A percentile compares a stretch with the other conserved stretches of the same genome.
Conservation (phyloP, 257 asterid genomes). For the Nicotiana benthamiana region DNA sequence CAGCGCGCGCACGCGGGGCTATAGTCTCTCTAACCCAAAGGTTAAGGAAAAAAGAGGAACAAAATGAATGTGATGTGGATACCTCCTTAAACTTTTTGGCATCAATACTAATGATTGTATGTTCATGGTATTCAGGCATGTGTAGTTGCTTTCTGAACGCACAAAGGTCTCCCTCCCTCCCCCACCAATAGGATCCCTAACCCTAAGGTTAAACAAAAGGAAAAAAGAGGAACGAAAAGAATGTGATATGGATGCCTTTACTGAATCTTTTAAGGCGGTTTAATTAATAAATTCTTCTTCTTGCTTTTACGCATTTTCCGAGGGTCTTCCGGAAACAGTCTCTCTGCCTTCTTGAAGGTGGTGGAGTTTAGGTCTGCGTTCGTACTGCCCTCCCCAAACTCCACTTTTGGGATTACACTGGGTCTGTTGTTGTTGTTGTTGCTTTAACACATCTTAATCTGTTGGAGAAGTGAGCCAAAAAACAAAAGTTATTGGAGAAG, state of each 20-base stretch:
- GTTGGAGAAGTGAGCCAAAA: background rate
- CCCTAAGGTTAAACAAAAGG: background rate
- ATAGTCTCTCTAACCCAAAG: background rate
- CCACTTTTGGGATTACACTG: no score
- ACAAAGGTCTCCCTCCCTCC: background rate
- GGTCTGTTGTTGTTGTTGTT: no score
- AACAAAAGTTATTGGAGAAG: background rate
- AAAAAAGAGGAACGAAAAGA: background rate
- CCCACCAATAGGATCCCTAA: background rate
- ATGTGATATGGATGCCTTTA: background rate
- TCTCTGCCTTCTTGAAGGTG: no score
- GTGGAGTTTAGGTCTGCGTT: no score
- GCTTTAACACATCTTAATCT: background rate
- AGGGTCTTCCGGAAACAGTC: no score
- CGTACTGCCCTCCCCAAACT: no score
- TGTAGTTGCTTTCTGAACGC: background rate
- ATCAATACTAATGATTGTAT: conserved; percentile 73
- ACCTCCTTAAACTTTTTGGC: conserved; percentile 32
- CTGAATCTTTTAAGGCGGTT: conserved; percentile 14
- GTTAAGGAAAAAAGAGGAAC: background rate
- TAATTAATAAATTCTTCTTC: background rate
- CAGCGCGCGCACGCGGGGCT: no score
- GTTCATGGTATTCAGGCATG: conserved; percentile 14
- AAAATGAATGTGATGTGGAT: background rate
- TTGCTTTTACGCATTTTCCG: background rate